These are phyloP conservation scores for Toxicodendron radicans DNA, from an alignment of 345 rosid species.

Conservation along the genomic window DNA sequence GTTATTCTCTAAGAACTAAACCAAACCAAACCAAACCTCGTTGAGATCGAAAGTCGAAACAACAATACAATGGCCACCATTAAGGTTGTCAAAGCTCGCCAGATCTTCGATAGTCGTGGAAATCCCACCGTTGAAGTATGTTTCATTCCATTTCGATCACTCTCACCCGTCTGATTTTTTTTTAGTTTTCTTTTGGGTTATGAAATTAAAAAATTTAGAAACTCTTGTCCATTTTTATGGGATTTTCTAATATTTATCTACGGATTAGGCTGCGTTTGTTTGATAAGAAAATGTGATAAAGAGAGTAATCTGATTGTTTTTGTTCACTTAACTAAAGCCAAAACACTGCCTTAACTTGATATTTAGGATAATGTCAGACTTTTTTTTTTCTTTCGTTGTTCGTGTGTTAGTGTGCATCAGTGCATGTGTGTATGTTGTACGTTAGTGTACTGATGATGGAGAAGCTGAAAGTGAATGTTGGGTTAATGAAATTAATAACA, in stretches of 20 bases:
- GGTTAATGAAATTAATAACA: constrained; percentile 12
- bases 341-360: not conserved
- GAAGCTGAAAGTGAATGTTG: not conserved
- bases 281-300: constrained; percentile 8
- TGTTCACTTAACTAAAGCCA: not conserved
- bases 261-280: not conserved
- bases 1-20: not conserved
- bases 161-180: not conserved
- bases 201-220: not conserved
- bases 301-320: not conserved
- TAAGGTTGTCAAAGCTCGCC: constrained; percentile 52
- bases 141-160: not conserved
- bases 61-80: constrained; percentile 30
- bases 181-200: not conserved
- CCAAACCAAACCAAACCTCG: not conserved
- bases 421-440: constrained; percentile 6
- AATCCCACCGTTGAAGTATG: constrained; percentile 77
- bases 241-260: not conserved
- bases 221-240: no score
- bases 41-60: constrained; percentile 1
- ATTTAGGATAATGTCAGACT: no score
- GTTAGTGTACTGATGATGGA: not conserved
- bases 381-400: not conserved
- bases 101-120: constrained; percentile 80
- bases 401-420: not conserved